Conservation (phyloP, 768 basidiomycete species). For the Crassisporium funariophilum region DNA sequence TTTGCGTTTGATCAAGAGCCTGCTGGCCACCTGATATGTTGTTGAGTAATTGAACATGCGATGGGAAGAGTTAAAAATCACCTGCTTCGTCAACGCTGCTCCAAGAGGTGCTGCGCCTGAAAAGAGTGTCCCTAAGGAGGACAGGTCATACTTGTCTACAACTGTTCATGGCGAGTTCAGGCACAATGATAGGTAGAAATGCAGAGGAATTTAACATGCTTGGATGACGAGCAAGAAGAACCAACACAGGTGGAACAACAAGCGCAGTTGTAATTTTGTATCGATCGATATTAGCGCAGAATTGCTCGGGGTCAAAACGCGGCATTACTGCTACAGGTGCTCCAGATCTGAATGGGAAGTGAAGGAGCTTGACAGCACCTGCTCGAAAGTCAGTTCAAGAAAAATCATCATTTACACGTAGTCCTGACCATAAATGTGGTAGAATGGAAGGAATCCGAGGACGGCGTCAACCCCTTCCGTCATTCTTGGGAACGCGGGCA, state of each 20-base stretch:
- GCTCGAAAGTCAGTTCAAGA: constrained; percentile 2
- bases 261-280: constrained; percentile 62
- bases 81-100: constrained; percentile 55
- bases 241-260: constrained; percentile 84
- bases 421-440: constrained; percentile 43
- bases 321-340: constrained; percentile 58
- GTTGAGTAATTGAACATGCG: not conserved
- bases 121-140: constrained; percentile 55
- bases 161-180: constrained; percentile 35
- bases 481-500: constrained; percentile 43
- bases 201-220: constrained; percentile 40
- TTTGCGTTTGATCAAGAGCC: constrained; percentile 37
- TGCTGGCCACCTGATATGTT: constrained; percentile 33
- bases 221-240: constrained; percentile 70
- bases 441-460: constrained; percentile 66
- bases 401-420: no score
- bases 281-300: constrained; percentile 64
- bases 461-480: constrained; percentile 47
- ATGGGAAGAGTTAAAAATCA: constrained; percentile 18
- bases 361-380: constrained; percentile 66
- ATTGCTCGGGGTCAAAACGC: constrained; percentile 70
- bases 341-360: constrained; percentile 55
- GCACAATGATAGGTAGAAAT: constrained; percentile 1
- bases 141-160: constrained; percentile 67
- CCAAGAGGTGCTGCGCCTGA: constrained; percentile 86